Base-by-base conservation (phyloP, 768 basidiomycete genomes). In the Boletus reticulatus region DNA sequence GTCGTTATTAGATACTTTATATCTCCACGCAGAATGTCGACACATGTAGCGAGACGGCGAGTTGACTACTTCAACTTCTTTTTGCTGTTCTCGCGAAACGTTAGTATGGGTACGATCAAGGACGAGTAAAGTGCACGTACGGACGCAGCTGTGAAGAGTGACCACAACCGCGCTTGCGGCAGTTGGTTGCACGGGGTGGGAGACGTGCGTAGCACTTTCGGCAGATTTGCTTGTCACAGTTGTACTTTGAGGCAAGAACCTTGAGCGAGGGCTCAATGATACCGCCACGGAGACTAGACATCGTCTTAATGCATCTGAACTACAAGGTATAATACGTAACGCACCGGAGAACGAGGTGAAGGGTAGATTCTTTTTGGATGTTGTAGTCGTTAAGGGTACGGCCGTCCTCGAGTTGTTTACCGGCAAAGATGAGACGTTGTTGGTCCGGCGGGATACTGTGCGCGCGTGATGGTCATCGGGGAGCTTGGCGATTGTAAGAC, bases 201-300 rank as follows among this genome's bases (percentile, higher is more conserved):
- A 98, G 96, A 67, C 97, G 96, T 43, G 97, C 97, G 75, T 98
- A 98, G 81, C 97, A 98, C 77, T 98, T 98, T 76, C 97, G 94
- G 84, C 97, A 98, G 68, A 98, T 98, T 74, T 95, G 92, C 83
- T 96, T 96, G 78, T 97, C 94, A 75, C 94, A 98, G 80, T 98
- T 98, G 86, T 94, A 97, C 76, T 96, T 96, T 73, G 88, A 83
- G 55, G 97, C 97, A 58, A 98, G 85, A 41, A 94, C 93, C 78
- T 98, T 98, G 70, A 99, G 80, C 62, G 97, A 98, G 59, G 97
- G 97, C 79, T 99, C 97, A 64, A 99, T 98, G 80, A 99, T 94
- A 50, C 97, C 97, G 59, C 97, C 64, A 31, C 50, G 61, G 42
- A 61, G 60, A 56, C 65, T 68, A 14, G 34, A 50, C 2, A 16